phyloP scores from a whole-genome alignment of 164 flowering plant species.

The Brasenia schreberi region DNA sequence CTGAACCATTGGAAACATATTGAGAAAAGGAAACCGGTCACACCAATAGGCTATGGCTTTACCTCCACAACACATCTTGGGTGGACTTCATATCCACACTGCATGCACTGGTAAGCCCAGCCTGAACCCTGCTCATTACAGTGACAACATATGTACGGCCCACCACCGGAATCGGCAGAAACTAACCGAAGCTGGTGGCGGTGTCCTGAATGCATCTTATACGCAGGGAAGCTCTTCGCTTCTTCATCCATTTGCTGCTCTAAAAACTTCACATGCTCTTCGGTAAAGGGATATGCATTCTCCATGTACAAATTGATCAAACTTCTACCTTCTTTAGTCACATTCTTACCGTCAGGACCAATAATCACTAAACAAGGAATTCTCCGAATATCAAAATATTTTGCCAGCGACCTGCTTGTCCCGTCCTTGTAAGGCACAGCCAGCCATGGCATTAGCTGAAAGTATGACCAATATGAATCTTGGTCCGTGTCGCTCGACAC shows the following conservation, averaged over 20 bases:
- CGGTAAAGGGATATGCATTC: conserved; percentile 61
- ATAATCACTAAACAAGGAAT: conserved; percentile 59
- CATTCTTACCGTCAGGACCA: conserved; percentile 74
- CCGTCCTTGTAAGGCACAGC: conserved; percentile 59
- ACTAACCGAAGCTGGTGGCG: conserved; percentile 51
- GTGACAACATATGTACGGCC: conserved; percentile 73
- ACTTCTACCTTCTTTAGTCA: conserved; percentile 52
- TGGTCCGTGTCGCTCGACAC: conserved; percentile 47
- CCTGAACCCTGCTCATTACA: conserved; percentile 79
- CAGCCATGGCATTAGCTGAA: conserved; percentile 67
- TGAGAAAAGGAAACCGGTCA: too few species aligned
- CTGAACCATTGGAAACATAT: too few species aligned
- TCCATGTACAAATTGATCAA: conserved; percentile 57
- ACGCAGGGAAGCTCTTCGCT: conserved; percentile 42
- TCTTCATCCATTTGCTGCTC: conserved; percentile 61
- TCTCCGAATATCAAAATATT: conserved; percentile 44
- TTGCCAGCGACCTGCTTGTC: conserved; percentile 24
- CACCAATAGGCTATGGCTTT: not conserved
- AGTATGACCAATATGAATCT: conserved; percentile 27
- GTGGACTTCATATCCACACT: conserved; percentile 85
- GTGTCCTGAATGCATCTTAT: conserved; percentile 42
- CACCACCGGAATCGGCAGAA: conserved; percentile 58
- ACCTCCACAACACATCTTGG: conserved; percentile 35
- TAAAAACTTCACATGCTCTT: conserved; percentile 26
- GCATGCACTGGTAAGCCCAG: conserved; percentile 76